Evolutionary conservation across 495 filamentous ascomycete species (phyloP).

Genomic region (Hypoxylon rickii): DNA sequence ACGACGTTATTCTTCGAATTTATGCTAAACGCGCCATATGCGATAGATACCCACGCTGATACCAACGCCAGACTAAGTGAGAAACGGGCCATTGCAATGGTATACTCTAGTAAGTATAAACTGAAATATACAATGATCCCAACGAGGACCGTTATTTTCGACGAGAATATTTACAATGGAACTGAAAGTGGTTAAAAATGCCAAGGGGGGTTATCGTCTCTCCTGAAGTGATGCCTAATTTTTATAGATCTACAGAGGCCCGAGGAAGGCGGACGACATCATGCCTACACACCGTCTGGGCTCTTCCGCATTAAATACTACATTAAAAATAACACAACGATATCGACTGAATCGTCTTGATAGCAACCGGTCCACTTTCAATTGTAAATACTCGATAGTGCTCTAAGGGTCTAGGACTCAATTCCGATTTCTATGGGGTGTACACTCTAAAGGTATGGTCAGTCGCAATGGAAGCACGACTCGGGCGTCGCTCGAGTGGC

Average conservation of each 20-base stretch:
- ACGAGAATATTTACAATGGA: too few relatives aligned
- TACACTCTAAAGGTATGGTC: not conserved
- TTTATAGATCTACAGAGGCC: slow-evolving; percentile 2
- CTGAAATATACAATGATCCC: not conserved
- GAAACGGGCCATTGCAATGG: slow-evolving; percentile 15
- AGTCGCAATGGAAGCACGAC: slow-evolving; percentile 7
- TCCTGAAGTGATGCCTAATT: not conserved
- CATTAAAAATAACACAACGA: not conserved
- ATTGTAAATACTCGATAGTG: slow-evolving; percentile 1
- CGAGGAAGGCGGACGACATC: not conserved
- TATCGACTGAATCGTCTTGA: slow-evolving; percentile 16
- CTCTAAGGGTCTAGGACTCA: not conserved
- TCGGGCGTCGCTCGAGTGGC: slow-evolving; percentile 14
- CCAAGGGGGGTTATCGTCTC: too few relatives aligned
- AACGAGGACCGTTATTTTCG: too few relatives aligned
- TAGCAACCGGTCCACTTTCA: slow-evolving; percentile 3
- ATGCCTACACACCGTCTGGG: not conserved
- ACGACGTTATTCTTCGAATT: slow-evolving; percentile 50
- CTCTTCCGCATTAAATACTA: slow-evolving; percentile 1
- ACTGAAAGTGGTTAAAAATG: too few relatives aligned
- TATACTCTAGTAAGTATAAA: not conserved
- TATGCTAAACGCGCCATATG: slow-evolving; percentile 21
- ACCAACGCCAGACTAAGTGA: not conserved
- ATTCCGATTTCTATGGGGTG: slow-evolving; percentile 1
- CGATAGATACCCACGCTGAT: slow-evolving; percentile 7